Conservation (phyloP, 805 yeast species). For the Wickerhamiella dianesei region DNA sequence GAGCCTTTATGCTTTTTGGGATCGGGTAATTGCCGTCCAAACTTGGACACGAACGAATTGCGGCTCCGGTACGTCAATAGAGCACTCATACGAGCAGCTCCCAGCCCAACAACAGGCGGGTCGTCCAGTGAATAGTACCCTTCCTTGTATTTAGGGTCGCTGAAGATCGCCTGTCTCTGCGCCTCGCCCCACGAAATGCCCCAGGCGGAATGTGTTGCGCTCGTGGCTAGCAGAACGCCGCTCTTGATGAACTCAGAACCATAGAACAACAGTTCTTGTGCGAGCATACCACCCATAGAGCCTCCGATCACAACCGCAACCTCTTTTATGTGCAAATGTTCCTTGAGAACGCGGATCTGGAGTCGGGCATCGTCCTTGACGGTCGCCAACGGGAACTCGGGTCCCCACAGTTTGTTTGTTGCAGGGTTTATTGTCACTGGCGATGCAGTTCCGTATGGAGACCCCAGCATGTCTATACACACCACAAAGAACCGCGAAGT, state of each 20-base stretch:
- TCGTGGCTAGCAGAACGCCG: conserved; percentile 77
- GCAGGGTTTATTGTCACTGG: conserved; percentile 74
- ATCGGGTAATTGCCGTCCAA: conserved; percentile 70
- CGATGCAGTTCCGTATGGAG: conserved; percentile 92
- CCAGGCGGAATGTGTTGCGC: conserved; percentile 95
- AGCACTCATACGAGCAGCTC: conserved; percentile 98
- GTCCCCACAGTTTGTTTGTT: conserved; percentile 75
- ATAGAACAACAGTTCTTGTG: conserved; percentile 73
- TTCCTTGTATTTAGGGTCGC: conserved; percentile 85
- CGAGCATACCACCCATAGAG: conserved; percentile 98
- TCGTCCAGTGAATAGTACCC: conserved; percentile 72
- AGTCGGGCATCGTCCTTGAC: conserved; percentile 83
- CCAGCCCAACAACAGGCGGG: conserved; percentile 73
- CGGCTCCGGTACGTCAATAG: conserved; percentile 83
- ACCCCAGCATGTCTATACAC: conserved; percentile 85
- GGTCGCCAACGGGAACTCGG: conserved; percentile 86
- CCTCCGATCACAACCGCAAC: conserved; percentile 89
- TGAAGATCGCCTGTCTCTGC: conserved; percentile 88
- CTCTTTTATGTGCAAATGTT: conserved; percentile 61
- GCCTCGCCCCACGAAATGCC: conserved; percentile 99
- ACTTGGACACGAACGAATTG: conserved; percentile 78
- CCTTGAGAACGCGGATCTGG: conserved; percentile 56
- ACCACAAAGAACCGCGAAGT: conserved; percentile 75
- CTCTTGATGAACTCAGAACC: conserved; percentile 53
- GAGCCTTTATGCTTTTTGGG: conserved; percentile 28